Conservation (phyloP, 805 yeast genomes). For the Phaffomyces thermotolerans region DNA sequence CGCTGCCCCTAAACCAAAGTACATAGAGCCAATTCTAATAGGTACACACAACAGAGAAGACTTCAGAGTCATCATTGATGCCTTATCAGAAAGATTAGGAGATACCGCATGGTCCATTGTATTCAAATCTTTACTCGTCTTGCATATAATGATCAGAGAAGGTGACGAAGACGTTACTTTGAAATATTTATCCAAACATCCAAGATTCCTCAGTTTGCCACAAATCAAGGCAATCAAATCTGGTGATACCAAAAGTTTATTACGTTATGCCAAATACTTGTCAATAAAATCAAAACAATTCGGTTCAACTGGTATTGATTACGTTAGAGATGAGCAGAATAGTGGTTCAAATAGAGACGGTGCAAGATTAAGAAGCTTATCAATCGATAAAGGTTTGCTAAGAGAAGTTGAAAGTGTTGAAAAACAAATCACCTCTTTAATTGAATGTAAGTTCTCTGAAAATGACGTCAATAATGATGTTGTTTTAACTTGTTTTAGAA, state of each 20-base stretch:
- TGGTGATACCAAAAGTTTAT: conserved; percentile 48
- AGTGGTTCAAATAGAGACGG: conserved; percentile 37
- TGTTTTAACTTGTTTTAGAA: conserved; percentile 72
- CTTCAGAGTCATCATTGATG: conserved; percentile 61
- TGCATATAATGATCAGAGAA: conserved; percentile 88
- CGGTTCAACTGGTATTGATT: conserved; percentile 60
- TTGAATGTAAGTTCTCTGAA: conserved; percentile 70
- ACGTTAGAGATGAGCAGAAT: conserved; percentile 61
- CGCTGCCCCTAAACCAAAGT: conserved; percentile 98
- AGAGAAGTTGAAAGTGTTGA: conserved; percentile 84
- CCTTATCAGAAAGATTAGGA: conserved; percentile 53
- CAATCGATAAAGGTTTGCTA: conserved; percentile 73
- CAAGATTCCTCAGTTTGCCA: conserved; percentile 43
- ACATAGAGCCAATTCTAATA: conserved; percentile 82
- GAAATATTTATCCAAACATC: conserved; percentile 44
- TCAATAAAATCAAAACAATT: conserved; percentile 62
- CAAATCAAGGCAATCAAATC: conserved; percentile 26
- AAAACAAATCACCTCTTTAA: conserved; percentile 66
- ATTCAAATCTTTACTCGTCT: conserved; percentile 74
- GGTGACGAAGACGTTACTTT: conserved; percentile 77
- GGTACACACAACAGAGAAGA: conserved; percentile 35
- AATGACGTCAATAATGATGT: conserved; percentile 81
- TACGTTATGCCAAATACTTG: conserved; percentile 68
- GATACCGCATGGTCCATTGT: conserved; percentile 90
- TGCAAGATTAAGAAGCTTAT: conserved; percentile 54